phyloP scores from a whole-genome alignment of 768 basidiomycete genomes.

The Termitomyces sp. region DNA sequence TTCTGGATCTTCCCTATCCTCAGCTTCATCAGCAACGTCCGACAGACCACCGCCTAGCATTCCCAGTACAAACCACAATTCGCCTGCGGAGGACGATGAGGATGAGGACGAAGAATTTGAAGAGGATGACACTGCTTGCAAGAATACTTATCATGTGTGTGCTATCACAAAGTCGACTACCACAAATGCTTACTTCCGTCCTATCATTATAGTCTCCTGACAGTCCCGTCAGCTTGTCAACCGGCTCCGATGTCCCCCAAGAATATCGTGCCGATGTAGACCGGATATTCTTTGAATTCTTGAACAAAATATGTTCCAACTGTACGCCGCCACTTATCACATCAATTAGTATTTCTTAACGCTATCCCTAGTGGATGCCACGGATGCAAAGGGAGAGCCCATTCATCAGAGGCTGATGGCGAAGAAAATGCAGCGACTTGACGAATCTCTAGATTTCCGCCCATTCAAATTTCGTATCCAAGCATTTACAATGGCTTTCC shows the following conservation, averaged over 20 bases:
- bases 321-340: slow-evolving; percentile 39
- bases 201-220: slow-evolving; percentile 22
- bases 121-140: slow-evolving; percentile 23
- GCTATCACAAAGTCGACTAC: background rate
- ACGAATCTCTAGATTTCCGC: slow-evolving; percentile 93
- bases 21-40: slow-evolving; percentile 19
- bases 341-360: slow-evolving; percentile 13
- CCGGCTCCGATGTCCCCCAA: slow-evolving; percentile 56
- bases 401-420: slow-evolving; percentile 99
- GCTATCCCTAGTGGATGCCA: slow-evolving; percentile 68
- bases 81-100: slow-evolving; percentile 40
- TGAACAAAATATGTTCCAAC: slow-evolving; percentile 86
- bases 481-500: slow-evolving; percentile 93
- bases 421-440: slow-evolving; percentile 96
- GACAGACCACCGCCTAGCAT: slow-evolving; percentile 19
- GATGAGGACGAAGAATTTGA: slow-evolving; percentile 32
- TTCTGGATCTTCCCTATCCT: slow-evolving; percentile 17
- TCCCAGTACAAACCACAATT: slow-evolving; percentile 30
- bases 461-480: slow-evolving; percentile 99
- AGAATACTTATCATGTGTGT: slow-evolving; percentile 14
- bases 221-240: slow-evolving; percentile 19
- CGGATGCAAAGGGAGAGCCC: slow-evolving; percentile 91
- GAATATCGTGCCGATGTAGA: slow-evolving; percentile 84
- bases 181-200: background rate
- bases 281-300: slow-evolving; percentile 84